These are phyloP conservation scores for Nicotiana paniculata DNA, from an alignment of 257 asterid species.

Conservation along the genomic window DNA sequence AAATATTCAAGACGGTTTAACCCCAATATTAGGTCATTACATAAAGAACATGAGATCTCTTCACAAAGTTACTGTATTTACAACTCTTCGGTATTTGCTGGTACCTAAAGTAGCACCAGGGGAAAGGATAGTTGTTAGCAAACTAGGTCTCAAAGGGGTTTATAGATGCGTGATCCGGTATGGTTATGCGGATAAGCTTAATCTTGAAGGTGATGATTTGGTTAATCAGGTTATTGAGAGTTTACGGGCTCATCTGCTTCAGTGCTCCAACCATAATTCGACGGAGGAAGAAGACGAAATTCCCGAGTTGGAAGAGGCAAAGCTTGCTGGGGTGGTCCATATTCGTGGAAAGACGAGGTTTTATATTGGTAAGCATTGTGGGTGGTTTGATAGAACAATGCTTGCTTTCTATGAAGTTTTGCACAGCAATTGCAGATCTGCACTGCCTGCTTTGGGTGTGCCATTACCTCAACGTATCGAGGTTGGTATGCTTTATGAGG, in stretches of 20 bases:
- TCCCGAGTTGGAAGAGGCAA: conserved; percentile 20
- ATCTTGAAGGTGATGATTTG: conserved; percentile 37
- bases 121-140: conserved; percentile 43
- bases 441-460: conserved; percentile 33
- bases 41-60: conserved; percentile 47
- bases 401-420: conserved; percentile 46
- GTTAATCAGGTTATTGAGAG: conserved; percentile 21
- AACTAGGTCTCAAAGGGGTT: conserved; percentile 41
- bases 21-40: conserved; percentile 61
- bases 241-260: conserved; percentile 16
- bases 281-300: conserved; percentile 12
- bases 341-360: conserved; percentile 34
- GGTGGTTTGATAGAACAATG: conserved; percentile 38
- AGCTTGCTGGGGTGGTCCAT: conserved; percentile 42
- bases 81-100: conserved; percentile 45
- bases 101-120: conserved; percentile 27
- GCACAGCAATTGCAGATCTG: conserved; percentile 54
- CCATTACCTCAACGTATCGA: conserved; percentile 55
- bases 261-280: not conserved
- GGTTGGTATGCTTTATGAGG: conserved; percentile 54
- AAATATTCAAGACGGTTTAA: conserved; percentile 52
- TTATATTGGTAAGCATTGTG: conserved; percentile 39
- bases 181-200: conserved; percentile 48
- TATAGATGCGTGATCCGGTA: conserved; percentile 55
- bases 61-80: conserved; percentile 46